phyloP scores from a whole-genome alignment of 306 rosid genomes.

The Corylus heterophylla region DNA sequence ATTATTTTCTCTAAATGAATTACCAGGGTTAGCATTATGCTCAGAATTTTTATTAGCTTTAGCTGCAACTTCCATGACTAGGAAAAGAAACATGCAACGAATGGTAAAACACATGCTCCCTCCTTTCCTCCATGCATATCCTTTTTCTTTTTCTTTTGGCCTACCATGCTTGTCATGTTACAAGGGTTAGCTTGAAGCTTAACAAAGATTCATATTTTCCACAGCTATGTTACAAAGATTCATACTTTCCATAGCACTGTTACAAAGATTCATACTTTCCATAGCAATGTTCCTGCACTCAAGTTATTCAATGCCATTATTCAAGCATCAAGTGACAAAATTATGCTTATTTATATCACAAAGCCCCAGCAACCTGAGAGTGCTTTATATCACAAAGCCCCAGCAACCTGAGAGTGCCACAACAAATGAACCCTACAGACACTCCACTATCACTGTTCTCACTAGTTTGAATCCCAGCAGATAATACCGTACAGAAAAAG shows the following conservation, averaged over 20 bases:
- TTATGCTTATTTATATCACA: constrained; percentile 16
- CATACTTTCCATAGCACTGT: not conserved
- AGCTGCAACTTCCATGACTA: too few species aligned
- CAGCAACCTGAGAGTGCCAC: constrained; percentile 4
- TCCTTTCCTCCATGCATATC: too few species aligned
- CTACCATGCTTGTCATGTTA: not conserved
- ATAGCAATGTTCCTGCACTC: not conserved
- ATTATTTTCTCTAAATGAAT: too few species aligned
- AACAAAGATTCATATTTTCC: not conserved
- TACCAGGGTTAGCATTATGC: too few species aligned
- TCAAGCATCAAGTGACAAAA: constrained; percentile 8
- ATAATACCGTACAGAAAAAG: constrained; percentile 1
- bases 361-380: constrained; percentile 17
- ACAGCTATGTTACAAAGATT: not conserved
- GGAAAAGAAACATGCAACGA: too few species aligned
- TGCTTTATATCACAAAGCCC: constrained; percentile 22
- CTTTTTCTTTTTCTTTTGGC: too few species aligned
- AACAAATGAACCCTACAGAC: constrained; percentile 25
- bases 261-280: not conserved
- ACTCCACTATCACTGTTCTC: constrained; percentile 18
- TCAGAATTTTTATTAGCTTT: too few species aligned
- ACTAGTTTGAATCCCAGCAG: constrained; percentile 11
- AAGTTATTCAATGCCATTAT: constrained; percentile 20
- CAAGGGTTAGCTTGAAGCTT: constrained; percentile 1
- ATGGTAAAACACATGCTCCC: too few species aligned